Conservation (phyloP, 1,139 yeast genomes). For the Waltiozyma sp. region DNA sequence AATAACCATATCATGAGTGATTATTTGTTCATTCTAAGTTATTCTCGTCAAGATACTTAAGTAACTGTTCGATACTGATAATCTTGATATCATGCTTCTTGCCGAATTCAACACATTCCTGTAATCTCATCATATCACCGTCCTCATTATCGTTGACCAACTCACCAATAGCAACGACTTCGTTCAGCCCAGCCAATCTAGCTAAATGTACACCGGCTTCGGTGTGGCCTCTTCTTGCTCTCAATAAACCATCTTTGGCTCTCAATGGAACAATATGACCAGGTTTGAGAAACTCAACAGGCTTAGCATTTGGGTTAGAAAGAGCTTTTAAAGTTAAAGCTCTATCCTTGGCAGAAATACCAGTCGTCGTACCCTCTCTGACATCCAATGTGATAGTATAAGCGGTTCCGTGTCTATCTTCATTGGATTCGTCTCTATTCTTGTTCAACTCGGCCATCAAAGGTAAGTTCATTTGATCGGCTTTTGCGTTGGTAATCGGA, state of each 20-base stretch:
- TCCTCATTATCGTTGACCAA: slow-evolving; percentile 80
- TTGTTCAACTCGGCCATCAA: slow-evolving; percentile 42
- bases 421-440: neutral
- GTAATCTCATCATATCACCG: slow-evolving; percentile 91
- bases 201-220: slow-evolving; percentile 94
- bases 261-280: slow-evolving; percentile 92
- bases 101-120: slow-evolving; percentile 71
- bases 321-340: slow-evolving; percentile 69
- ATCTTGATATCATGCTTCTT: slow-evolving; percentile 53
- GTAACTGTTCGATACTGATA: slow-evolving; percentile 72
- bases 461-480: slow-evolving; percentile 71
- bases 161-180: slow-evolving; percentile 91
- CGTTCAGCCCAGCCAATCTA: slow-evolving; percentile 61
- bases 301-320: slow-evolving; percentile 46
- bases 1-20: no score
- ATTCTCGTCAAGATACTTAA: slow-evolving; percentile 33
- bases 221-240: slow-evolving; percentile 88
- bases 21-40: slow-evolving; percentile 1
- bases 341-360: slow-evolving; percentile 91
- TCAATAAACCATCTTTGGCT: slow-evolving; percentile 79
- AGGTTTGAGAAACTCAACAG: slow-evolving; percentile 72
- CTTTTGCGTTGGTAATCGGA: slow-evolving; percentile 69
- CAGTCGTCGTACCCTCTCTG: slow-evolving; percentile 87
- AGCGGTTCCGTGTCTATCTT: slow-evolving; percentile 92
- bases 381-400: slow-evolving; percentile 89